Evolutionary conservation across 345 rosid genomes (phyloP).

Genomic region (Acer negundo): DNA sequence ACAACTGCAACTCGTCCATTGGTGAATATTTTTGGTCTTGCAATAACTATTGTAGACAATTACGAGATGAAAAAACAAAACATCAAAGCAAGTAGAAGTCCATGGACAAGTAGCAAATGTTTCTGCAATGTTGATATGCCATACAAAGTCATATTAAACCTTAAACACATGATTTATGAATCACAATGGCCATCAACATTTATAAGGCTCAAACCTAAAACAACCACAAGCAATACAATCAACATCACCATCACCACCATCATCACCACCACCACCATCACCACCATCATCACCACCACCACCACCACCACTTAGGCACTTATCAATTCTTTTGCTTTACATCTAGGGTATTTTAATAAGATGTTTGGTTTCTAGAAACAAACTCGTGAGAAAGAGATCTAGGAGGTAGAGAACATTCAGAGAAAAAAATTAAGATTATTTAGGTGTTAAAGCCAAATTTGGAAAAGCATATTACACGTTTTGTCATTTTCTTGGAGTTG

Average conservation of each 20-base stretch:
- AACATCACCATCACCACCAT: neutral
- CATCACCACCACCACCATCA: neutral
- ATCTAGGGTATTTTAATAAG: neutral
- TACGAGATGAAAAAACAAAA: neutral
- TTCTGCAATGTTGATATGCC: neutral
- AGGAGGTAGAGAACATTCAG: neutral
- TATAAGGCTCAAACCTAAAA: neutral
- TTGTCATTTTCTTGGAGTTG: neutral
- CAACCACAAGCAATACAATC: neutral
- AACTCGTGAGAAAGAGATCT: neutral
- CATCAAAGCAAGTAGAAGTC: neutral
- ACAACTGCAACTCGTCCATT: neutral
- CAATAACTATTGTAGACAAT: neutral
- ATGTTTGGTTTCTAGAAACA: neutral
- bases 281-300: neutral
- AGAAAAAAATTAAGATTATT: neutral
- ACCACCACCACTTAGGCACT: no score
- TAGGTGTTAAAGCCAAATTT: neutral
- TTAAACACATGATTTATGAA: neutral
- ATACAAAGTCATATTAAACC: neutral
- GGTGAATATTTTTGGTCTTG: neutral
- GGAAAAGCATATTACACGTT: neutral
- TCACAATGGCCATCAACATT: neutral
- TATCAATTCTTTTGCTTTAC: neutral
- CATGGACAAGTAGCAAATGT: neutral